Evolutionary conservation across 2,329 filamentous ascomycete species (phyloP).

Genomic region (Penicillium fuscoglaucum): DNA sequence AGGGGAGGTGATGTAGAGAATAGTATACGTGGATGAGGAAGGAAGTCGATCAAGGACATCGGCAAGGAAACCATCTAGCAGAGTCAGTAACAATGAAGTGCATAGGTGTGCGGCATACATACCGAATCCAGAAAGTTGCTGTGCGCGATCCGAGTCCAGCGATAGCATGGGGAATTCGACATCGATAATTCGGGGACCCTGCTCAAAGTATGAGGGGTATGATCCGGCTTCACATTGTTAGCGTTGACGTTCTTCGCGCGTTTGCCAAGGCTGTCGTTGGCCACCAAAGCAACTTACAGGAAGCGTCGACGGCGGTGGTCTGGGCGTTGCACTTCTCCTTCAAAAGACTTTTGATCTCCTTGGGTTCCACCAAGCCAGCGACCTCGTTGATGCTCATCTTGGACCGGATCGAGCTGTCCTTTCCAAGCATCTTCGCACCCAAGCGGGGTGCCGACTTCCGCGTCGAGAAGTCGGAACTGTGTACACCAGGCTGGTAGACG

Average conservation of each 20-base stretch:
- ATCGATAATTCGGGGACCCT: slow-evolving; percentile 45
- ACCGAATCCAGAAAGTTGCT: slow-evolving; percentile 48
- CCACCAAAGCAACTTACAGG: slow-evolving; percentile 35
- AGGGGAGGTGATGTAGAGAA: slow-evolving; percentile 72
- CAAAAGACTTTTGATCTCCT: slow-evolving; percentile 45
- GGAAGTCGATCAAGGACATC: slow-evolving; percentile 51
- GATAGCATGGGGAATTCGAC: slow-evolving; percentile 49
- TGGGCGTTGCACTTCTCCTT: slow-evolving; percentile 51
- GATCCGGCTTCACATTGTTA: slow-evolving; percentile 38
- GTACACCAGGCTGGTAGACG: slow-evolving; percentile 73
- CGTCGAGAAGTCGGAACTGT: slow-evolving; percentile 65
- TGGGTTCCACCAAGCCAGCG: slow-evolving; percentile 49
- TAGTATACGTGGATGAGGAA: slow-evolving; percentile 63
- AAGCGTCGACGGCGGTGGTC: slow-evolving; percentile 45
- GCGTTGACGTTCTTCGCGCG: slow-evolving; percentile 3
- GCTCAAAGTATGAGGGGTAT: slow-evolving; percentile 40
- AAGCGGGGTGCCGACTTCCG: slow-evolving; percentile 55
- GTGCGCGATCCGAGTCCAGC: slow-evolving; percentile 35
- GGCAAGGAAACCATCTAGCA: slow-evolving; percentile 49
- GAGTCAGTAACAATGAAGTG: slow-evolving; percentile 1
- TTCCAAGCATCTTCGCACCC: slow-evolving; percentile 51
- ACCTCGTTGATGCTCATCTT: slow-evolving; percentile 56
- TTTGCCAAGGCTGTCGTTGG: not conserved
- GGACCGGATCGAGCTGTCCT: slow-evolving; percentile 55
- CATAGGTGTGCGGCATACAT: slow-evolving; percentile 16